These are phyloP conservation scores for Boletus fagicola DNA, from an alignment of 768 basidiomycete genomes.

Conservation along the genomic window DNA sequence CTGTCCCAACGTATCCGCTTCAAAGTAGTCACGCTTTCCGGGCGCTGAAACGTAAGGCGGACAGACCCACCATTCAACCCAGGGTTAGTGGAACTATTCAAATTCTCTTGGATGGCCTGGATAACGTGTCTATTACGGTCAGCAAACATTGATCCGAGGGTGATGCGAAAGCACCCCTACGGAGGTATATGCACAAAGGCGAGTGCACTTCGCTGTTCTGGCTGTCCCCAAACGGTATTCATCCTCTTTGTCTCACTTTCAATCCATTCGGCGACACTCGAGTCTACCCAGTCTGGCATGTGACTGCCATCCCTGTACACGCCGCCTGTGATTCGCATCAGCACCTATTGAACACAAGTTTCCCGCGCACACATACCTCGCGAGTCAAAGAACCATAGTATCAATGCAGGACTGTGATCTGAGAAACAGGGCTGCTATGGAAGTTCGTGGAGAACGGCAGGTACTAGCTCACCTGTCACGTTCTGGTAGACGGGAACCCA, in stretches of 20 bases:
- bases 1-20: conserved; percentile 50
- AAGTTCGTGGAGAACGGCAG: not conserved
- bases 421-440: not conserved
- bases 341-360: not conserved
- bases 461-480: conserved; percentile 28
- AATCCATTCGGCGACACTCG: conserved; percentile 61
- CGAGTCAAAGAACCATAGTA: conserved; percentile 79
- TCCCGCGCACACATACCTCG: conserved; percentile 40
- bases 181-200: conserved; percentile 79
- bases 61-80: conserved; percentile 40
- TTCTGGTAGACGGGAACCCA: conserved; percentile 68
- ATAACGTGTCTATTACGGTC: conserved; percentile 22
- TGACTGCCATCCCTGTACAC: conserved; percentile 42
- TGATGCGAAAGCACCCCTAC: conserved; percentile 39
- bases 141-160: not conserved
- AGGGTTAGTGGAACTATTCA: conserved; percentile 42
- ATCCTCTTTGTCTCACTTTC: conserved; percentile 49
- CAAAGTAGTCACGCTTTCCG: not conserved
- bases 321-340: conserved; percentile 41
- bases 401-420: conserved; percentile 48
- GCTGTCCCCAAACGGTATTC: conserved; percentile 58
- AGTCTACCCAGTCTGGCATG: conserved; percentile 69
- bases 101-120: conserved; percentile 32
- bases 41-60: not conserved
- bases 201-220: conserved; percentile 50